Conservation (phyloP, 1,139 yeast genomes). For the Lodderomyces metapsilosis region DNA sequence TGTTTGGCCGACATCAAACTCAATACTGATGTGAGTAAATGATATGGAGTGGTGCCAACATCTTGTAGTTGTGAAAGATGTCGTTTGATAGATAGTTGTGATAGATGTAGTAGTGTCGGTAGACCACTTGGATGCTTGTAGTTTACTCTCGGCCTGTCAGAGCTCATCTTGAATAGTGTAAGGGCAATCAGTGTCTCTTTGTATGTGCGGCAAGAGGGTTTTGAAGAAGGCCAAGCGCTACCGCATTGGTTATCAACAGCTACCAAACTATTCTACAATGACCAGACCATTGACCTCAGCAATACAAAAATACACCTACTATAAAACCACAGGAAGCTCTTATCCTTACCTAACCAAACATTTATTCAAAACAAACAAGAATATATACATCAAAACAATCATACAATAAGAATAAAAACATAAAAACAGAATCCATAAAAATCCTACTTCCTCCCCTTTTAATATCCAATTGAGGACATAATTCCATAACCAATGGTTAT, state of each 20-base stretch:
- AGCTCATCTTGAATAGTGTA: not conserved
- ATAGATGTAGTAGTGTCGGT: conserved; percentile 14
- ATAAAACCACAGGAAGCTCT: too few relatives aligned
- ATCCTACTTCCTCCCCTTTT: not conserved
- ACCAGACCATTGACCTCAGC: too few relatives aligned
- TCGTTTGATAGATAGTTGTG: conserved; percentile 10
- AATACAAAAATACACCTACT: too few relatives aligned
- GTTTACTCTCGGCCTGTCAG: not conserved
- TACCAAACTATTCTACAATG: too few relatives aligned
- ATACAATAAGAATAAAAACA: not conserved
- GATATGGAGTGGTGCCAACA: conserved; percentile 50
- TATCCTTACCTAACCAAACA: too few relatives aligned
- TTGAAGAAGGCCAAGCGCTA: not conserved
- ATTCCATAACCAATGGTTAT: conserved; percentile 78
- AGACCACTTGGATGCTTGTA: conserved; percentile 7
- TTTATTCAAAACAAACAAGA: too few relatives aligned
- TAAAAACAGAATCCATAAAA: not conserved
- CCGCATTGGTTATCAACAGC: not conserved
- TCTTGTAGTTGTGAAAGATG: conserved; percentile 25
- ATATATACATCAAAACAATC: not conserved
- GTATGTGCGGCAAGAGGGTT: too few relatives aligned
- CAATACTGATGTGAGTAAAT: conserved; percentile 44
- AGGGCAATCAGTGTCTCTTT: too few relatives aligned
- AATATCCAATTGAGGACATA: conserved; percentile 34
- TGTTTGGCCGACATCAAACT: conserved; percentile 47